These are phyloP conservation scores for Kalaharituber pfeilii DNA, from an alignment of 2,329 filamentous ascomycete species.

Conservation along the genomic window DNA sequence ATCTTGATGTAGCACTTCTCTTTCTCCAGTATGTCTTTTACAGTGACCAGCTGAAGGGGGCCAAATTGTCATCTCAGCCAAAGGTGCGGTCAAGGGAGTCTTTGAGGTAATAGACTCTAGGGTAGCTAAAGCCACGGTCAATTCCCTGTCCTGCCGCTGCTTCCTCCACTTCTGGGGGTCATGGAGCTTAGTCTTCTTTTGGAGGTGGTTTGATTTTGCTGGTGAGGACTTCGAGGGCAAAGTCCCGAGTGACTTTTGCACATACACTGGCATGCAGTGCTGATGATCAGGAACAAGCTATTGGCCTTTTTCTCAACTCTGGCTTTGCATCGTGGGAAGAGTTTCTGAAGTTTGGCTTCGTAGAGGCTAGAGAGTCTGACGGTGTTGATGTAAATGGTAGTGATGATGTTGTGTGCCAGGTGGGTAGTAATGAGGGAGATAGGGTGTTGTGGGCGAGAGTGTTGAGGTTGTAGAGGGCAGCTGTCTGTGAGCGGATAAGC, in stretches of 20 bases:
- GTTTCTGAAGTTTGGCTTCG: slow-evolving; percentile 63
- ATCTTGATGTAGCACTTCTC: slow-evolving; percentile 33
- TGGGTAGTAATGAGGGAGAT: slow-evolving; percentile 48
- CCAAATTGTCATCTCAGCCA: slow-evolving; percentile 74
- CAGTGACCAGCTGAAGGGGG: slow-evolving; percentile 93
- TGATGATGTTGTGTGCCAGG: not conserved
- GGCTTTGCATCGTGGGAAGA: slow-evolving; percentile 62
- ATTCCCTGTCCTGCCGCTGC: too few species aligned
- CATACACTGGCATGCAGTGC: slow-evolving; percentile 84
- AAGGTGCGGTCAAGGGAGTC: slow-evolving; percentile 81
- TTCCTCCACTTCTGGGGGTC: too few species aligned
- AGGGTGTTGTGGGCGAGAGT: slow-evolving; percentile 44
- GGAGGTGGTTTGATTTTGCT: slow-evolving; percentile 25
- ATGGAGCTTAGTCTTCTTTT: slow-evolving; percentile 4
- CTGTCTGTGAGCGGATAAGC: slow-evolving; percentile 48
- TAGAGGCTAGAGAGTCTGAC: slow-evolving; percentile 67
- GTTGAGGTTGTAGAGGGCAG: slow-evolving; percentile 93
- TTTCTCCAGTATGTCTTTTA: slow-evolving; percentile 86
- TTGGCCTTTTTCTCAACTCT: slow-evolving; percentile 85
- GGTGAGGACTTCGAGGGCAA: slow-evolving; percentile 66
- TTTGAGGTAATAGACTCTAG: slow-evolving; percentile 68
- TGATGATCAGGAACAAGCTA: slow-evolving; percentile 78
- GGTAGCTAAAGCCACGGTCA: slow-evolving; percentile 93
- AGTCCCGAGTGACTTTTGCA: slow-evolving; percentile 89
- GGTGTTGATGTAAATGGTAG: slow-evolving; percentile 77